Evolutionary conservation across 2,329 filamentous ascomycete species (phyloP).

Genomic region (Penicillium italicum): DNA sequence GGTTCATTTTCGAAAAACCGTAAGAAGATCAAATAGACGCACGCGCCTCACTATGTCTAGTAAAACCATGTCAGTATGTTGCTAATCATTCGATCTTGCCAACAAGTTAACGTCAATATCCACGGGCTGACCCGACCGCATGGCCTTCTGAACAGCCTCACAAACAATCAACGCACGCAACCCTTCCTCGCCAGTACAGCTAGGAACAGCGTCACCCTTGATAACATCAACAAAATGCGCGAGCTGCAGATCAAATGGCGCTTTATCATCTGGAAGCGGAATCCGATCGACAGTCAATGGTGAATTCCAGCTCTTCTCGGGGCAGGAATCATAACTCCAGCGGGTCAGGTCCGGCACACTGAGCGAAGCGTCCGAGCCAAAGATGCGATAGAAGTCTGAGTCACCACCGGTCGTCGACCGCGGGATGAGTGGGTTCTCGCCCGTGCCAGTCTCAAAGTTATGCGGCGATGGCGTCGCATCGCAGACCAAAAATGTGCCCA

Average conservation of each 20-base stretch:
- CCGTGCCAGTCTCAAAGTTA: constrained; percentile 56
- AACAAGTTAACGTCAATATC: constrained; percentile 26
- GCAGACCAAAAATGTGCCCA: constrained; percentile 56
- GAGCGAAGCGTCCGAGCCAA: constrained; percentile 50
- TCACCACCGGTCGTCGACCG: constrained; percentile 30
- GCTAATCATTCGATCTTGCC: background rate
- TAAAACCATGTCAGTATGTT: background rate
- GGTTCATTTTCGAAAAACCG: background rate
- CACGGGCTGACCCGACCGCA: constrained; percentile 39
- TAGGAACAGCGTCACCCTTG: constrained; percentile 41
- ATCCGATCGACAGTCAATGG: constrained; percentile 35
- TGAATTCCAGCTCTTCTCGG: constrained; percentile 44
- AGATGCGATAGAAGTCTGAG: constrained; percentile 52
- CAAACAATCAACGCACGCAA: constrained; percentile 53
- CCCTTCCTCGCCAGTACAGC: constrained; percentile 50
- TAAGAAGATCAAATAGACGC: background rate
- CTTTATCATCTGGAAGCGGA: constrained; percentile 24
- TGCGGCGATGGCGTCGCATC: constrained; percentile 53
- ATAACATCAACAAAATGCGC: constrained; percentile 52
- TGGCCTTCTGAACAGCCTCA: constrained; percentile 48
- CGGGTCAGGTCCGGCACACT: constrained; percentile 54
- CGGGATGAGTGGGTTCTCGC: constrained; percentile 56
- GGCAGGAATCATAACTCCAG: constrained; percentile 45
- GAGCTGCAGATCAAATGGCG: constrained; percentile 54
- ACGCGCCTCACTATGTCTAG: background rate